phyloP scores from a whole-genome alignment of 441 rosid genomes.

The Omphalea diandra region DNA sequence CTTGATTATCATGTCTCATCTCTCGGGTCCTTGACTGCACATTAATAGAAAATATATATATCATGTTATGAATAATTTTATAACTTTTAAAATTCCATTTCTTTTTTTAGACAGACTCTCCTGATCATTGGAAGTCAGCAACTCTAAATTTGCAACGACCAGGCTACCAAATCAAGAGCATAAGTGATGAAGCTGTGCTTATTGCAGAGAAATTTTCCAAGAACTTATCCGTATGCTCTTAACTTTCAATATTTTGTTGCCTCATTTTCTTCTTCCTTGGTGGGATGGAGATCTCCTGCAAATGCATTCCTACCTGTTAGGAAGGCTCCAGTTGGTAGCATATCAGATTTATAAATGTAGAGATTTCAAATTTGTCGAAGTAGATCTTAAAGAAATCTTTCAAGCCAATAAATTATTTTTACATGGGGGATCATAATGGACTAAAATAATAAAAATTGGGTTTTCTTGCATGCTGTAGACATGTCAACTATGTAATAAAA shows the following conservation, averaged over 20 bases:
- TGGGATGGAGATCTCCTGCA: background rate
- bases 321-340: background rate
- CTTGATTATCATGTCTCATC: background rate
- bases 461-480: background rate
- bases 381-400: background rate
- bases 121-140: constrained; percentile 80
- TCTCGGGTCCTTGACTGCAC: background rate
- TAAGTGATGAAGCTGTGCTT: constrained; percentile 39
- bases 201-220: constrained; percentile 68
- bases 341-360: background rate
- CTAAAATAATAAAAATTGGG: background rate
- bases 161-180: constrained; percentile 65
- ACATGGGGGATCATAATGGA: background rate
- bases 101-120: constrained; percentile 54
- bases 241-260: constrained; percentile 4
- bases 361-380: too few relatives aligned
- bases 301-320: background rate
- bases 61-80: constrained; percentile 4
- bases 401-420: background rate
- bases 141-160: constrained; percentile 54
- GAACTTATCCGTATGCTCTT: constrained; percentile 52
- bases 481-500: background rate
- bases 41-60: background rate
- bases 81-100: constrained; percentile 5
- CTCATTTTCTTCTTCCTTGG: constrained; percentile 4